Base-by-base conservation (phyloP, 805 yeast species). In the Starmerella apis region DNA sequence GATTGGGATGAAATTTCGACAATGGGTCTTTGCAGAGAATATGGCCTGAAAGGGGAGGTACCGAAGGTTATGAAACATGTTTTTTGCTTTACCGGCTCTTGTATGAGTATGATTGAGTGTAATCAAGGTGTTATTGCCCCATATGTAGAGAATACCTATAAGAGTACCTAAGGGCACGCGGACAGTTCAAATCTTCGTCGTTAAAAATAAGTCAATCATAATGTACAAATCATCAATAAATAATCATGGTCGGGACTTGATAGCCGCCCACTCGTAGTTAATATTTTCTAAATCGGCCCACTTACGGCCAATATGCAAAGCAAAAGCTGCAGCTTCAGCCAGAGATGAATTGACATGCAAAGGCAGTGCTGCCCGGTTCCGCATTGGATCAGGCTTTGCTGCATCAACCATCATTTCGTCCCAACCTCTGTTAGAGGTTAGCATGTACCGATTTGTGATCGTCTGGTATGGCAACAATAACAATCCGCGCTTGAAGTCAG, bases 251-350 rank as follows among this genome's bases (percentile, higher is more conserved):
- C 24, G 14, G 14, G 32, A 8, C 33, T 41, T 41, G 3, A 44
- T 47, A 8, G 55, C 50, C 30, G 37, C 57, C 68, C 68, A 67
- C 1, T 56, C 59, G 43, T 61, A 66, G 25, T 53, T 51, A 14
- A 67, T 50, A 18, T 53, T 51, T 47, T 64, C 61, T 18, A 46
- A 46, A 13, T 51, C 49, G 2, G 68, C 65, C 73, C 73, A 71
- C 37, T 66, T 70, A 16, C 59, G 57, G 18, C 65, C 59, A 22
- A 68, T 46, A n/a, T 61, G 51, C 41, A 62, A 61, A 11, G 66
- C 68, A 48, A 68, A 63, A 4, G 73, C 70, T 2, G 72, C 69
- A 0, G 65, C 71, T 46, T 70, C 74, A 37, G 67, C 67, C 9
- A 69, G 47, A 4, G 68, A 55, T 6, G 71, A 62, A 51, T 58